These are phyloP conservation scores for Venturia aucupariae DNA, from an alignment of 2,329 filamentous ascomycete genomes.

Conservation along the genomic window DNA sequence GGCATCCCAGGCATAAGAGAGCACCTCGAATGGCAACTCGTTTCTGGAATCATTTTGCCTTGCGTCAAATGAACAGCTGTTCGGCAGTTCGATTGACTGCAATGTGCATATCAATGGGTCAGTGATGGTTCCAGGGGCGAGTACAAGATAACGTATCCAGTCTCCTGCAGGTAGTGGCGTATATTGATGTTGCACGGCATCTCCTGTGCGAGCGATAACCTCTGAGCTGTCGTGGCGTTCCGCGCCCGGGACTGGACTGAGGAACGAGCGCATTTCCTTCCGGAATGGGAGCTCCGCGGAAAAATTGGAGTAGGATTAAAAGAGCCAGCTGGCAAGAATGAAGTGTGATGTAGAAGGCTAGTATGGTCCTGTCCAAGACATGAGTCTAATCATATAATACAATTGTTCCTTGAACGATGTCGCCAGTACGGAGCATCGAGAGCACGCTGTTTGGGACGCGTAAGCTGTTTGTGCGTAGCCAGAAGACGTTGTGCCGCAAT, in stretches of 20 bases:
- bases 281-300: not conserved
- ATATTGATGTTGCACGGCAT: not conserved
- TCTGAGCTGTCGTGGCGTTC: constrained; percentile 6
- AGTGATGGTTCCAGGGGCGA: not conserved
- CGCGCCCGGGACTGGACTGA: not conserved
- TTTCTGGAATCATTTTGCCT: not conserved
- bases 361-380: not conserved
- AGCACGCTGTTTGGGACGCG: constrained; percentile 1
- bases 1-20: not conserved
- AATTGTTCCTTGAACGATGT: not conserved
- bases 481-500: not conserved
- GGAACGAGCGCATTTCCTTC: not conserved
- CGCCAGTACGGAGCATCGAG: not conserved
- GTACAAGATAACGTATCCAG: not conserved
- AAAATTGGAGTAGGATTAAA: not conserved
- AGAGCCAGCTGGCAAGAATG: not conserved
- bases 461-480: not conserved
- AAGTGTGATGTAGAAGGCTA: not conserved
- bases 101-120: constrained; percentile 1
- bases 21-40: not conserved
- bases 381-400: not conserved
- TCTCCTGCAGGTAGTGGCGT: not conserved
- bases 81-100: not conserved
- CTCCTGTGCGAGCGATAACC: not conserved
- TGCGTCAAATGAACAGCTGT: not conserved